Percentiles rank a stretch among this genome's conserved stretches.
Conservation (phyloP, 148 eudicot species). For the Selenicereus undatus region DNA sequence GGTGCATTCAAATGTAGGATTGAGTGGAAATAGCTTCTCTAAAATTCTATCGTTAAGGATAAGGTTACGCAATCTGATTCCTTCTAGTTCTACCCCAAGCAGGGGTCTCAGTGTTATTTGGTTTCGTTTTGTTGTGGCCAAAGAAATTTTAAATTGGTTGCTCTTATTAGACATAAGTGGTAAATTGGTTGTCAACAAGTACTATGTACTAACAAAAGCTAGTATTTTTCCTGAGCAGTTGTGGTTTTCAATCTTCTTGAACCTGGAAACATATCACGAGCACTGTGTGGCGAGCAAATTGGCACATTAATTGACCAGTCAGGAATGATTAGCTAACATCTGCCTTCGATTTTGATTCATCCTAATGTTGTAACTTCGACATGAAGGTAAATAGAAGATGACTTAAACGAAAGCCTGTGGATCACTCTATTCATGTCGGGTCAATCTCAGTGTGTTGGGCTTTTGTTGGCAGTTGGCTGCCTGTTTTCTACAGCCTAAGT, state of each 20-base stretch:
- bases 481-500: conserved; percentile 8
- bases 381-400: conserved; percentile 16
- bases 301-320: conserved; percentile 82
- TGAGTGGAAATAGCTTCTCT: neutral
- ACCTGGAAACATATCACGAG: conserved; percentile 88
- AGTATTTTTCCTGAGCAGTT: conserved; percentile 40
- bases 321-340: conserved; percentile 53
- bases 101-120: neutral
- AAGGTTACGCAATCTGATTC: neutral
- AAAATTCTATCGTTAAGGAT: neutral
- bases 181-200: neutral
- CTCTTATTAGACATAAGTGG: neutral
- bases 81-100: neutral
- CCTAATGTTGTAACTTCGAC: conserved; percentile 14
- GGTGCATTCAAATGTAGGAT: neutral
- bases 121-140: neutral
- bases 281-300: conserved; percentile 80
- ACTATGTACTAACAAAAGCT: too few species aligned
- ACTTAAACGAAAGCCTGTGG: conserved; percentile 11
- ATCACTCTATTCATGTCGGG: conserved; percentile 14
- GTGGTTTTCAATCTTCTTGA: conserved; percentile 77
- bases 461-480: conserved; percentile 9
- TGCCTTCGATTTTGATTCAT: neutral
- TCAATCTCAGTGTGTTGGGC: conserved; percentile 11
- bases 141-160: neutral